These are phyloP conservation scores for Guadua angustifolia DNA, from an alignment of 176 grass and related monocot genomes.

Conservation along the genomic window DNA sequence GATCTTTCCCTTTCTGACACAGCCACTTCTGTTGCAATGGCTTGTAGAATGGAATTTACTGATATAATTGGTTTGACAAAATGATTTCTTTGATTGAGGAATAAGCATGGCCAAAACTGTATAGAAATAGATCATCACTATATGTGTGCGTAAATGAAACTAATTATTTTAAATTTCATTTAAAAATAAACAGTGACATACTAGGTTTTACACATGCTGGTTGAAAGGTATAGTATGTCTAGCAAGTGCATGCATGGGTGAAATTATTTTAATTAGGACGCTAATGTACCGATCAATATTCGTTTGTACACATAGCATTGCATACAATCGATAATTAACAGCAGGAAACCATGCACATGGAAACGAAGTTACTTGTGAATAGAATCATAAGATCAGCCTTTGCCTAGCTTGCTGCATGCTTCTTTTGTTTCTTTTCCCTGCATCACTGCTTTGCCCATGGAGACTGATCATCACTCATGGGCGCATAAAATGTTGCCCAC, in stretches of 20 bases:
- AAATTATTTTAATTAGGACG: not conserved
- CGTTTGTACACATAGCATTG: not conserved
- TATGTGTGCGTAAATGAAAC: not conserved
- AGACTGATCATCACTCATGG: conserved; percentile 48
- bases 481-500: conserved; percentile 52
- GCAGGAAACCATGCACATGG: not conserved
- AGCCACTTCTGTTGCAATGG: conserved; percentile 9
- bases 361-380: not conserved
- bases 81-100: not conserved
- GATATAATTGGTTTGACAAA: not conserved
- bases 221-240: conserved; percentile 6
- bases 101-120: not conserved
- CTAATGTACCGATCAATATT: not conserved
- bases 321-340: not conserved
- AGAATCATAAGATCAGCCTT: not conserved
- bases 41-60: not conserved
- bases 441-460: conserved; percentile 6
- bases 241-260: not conserved
- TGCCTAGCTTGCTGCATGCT: conserved; percentile 2
- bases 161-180: no score
- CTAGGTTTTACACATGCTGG: conserved; percentile 3
- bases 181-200: conserved; percentile 1
- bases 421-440: conserved; percentile 37
- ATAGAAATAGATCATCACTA: not conserved
- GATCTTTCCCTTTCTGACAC: conserved; percentile 29